Base-by-base conservation (phyloP, 202 grass and related monocot species). In the Schoenoplectus tabernaemontani region DNA sequence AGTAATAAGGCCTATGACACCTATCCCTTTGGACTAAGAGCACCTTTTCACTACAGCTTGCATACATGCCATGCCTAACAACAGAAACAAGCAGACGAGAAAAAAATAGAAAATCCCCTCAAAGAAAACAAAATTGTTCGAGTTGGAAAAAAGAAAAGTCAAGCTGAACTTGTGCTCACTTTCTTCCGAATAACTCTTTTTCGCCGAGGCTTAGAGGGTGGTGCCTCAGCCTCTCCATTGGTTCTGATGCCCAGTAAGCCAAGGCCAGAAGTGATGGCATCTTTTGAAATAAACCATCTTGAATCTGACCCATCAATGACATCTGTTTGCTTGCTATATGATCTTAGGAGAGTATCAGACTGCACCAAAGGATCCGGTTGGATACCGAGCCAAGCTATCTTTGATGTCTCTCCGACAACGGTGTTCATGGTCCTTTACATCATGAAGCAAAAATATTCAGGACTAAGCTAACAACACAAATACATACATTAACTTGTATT, bases 261-360 rank as follows among this genome's bases (percentile, higher is more conserved):
- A 83, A 99, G 96, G 39, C 92, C 91, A 78, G 89, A 95, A 50
- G 92, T 89, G 17, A 95, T 82, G 20, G 91, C 88, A 86, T 99
- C 87, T 89, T 91, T 99, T 2, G 92, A 99, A 87, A 99, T 93
- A 85, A 95, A 95, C 96, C 96, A 99, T 44, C 91, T 91, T 28
- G 92, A 92, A 56, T 90, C 78, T 59, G 93, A 81, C 80, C 89
- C 75, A 3, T 89, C 85, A 33, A 23, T 63, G 50, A 56, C 70
- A 77, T 87, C 88, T 76, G 90, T 66, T 5, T 89, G 57, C 59
- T 90, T 87, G 59, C 83, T 93, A 70, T 95, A 93, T 79, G 87
- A 78, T 85, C 88, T 92, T 33, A 99, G 70, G 51, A 99, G 58
- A 67, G 82, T 83, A 61, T 92, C 91, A 57, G 96, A 95, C 28